These are phyloP conservation scores for Penicillium ochrochloron DNA, from an alignment of 495 filamentous ascomycete genomes.

Conservation along the genomic window DNA sequence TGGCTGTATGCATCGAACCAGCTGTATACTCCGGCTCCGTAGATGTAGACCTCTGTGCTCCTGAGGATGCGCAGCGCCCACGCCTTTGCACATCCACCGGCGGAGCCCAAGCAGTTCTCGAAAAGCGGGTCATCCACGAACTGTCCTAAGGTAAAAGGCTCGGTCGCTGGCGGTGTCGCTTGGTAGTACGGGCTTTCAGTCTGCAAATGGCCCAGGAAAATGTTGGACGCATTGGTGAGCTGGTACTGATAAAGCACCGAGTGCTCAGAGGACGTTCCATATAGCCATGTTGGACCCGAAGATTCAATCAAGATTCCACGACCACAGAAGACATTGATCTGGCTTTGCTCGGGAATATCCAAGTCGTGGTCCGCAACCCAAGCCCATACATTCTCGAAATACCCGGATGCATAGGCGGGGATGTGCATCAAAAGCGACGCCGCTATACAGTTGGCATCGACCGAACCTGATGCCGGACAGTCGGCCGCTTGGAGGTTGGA, in stretches of 20 bases:
- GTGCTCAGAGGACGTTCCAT: constrained; percentile 75
- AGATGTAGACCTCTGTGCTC: neutral
- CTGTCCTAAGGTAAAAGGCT: too few species aligned
- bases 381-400: constrained; percentile 66
- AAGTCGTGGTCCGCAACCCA: constrained; percentile 73
- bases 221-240: constrained; percentile 63
- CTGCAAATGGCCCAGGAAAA: constrained; percentile 74
- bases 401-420: constrained; percentile 49
- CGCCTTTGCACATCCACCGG: neutral
- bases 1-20: neutral
- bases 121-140: neutral
- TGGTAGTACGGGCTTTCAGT: constrained; percentile 75
- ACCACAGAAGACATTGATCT: constrained; percentile 66
- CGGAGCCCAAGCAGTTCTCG: neutral
- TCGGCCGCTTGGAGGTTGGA: constrained; percentile 69
- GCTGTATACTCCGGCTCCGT: neutral
- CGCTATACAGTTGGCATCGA: constrained; percentile 59
- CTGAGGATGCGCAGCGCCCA: neutral
- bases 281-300: constrained; percentile 57
- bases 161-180: too few species aligned
- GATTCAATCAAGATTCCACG: constrained; percentile 64
- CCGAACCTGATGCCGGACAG: constrained; percentile 59
- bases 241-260: constrained; percentile 77
- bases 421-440: constrained; percentile 65
- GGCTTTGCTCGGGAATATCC: constrained; percentile 54